phyloP scores from a whole-genome alignment of 2,329 filamentous ascomycete species.

The Claviceps sp. region DNA sequence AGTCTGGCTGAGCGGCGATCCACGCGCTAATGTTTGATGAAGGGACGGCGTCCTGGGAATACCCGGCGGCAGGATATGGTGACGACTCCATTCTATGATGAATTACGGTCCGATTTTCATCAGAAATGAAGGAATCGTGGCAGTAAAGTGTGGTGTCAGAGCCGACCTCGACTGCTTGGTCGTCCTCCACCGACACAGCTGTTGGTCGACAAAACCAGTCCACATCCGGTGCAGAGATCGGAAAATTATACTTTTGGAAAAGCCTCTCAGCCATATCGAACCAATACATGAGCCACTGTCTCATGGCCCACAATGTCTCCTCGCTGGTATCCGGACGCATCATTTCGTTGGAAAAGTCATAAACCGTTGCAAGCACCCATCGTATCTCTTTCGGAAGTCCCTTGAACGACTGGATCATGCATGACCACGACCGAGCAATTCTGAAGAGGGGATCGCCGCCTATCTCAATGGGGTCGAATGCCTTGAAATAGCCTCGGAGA shows the following conservation, averaged over 20 bases:
- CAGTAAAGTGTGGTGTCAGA: not conserved
- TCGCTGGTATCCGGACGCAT: conserved; percentile 10
- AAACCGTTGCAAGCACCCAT: conserved; percentile 19
- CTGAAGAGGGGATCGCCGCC: conserved; percentile 14
- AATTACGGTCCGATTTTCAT: conserved; percentile 2
- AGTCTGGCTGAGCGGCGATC: conserved; percentile 5
- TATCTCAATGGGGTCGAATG: conserved; percentile 11
- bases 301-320: conserved; percentile 11
- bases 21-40: conserved; percentile 2
- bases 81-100: not conserved
- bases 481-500: conserved; percentile 10
- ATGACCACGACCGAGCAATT: conserved; percentile 19
- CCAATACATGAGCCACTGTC: conserved; percentile 18
- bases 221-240: conserved; percentile 8
- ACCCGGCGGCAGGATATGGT: not conserved
- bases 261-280: conserved; percentile 15
- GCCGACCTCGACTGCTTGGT: not conserved
- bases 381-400: conserved; percentile 17
- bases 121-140: conserved; percentile 1
- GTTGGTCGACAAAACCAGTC: conserved; percentile 16
- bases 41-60: not conserved
- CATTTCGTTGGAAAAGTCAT: conserved; percentile 18
- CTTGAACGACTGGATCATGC: conserved; percentile 12
- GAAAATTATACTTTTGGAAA: conserved; percentile 9
- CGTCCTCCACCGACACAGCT: not conserved